phyloP scores from a whole-genome alignment of 495 filamentous ascomycete genomes.

The Penicillium flavigenum region DNA sequence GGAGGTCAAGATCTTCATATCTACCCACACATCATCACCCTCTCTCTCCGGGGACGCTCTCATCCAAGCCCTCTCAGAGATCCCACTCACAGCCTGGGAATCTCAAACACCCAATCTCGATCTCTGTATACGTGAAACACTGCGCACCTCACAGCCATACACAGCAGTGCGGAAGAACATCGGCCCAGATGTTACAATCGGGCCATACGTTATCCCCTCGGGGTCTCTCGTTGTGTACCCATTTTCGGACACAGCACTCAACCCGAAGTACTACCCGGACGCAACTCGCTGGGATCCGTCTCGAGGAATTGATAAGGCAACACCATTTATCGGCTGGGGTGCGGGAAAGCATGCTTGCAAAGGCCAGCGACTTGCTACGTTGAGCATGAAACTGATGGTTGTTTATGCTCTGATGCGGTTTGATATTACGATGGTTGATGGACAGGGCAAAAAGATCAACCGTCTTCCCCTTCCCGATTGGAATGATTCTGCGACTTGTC shows the following conservation, averaged over 20 bases:
- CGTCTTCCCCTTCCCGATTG: constrained; percentile 6
- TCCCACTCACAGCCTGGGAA: constrained; percentile 14
- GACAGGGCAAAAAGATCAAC: constrained; percentile 1
- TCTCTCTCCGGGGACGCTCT: background rate
- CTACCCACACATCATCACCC: background rate
- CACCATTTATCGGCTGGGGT: constrained; percentile 13
- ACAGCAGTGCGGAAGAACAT: constrained; percentile 14
- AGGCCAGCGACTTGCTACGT: constrained; percentile 13
- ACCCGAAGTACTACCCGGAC: background rate
- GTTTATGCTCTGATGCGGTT: constrained; percentile 2
- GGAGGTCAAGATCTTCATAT: constrained; percentile 6
- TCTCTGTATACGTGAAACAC: constrained; percentile 14
- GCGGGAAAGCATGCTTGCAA: constrained; percentile 12
- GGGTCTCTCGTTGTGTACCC: constrained; percentile 11
- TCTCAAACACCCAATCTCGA: constrained; percentile 9
- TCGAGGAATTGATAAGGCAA: background rate
- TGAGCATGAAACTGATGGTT: constrained; percentile 14
- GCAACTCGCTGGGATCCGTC: constrained; percentile 12
- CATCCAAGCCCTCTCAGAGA: constrained; percentile 7
- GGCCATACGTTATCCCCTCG: constrained; percentile 7
- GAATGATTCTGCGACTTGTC: constrained; percentile 14
- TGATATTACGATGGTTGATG: constrained; percentile 7
- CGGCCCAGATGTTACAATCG: constrained; percentile 7
- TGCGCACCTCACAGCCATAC: constrained; percentile 12
- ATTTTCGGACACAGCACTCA: constrained; percentile 13